Conservation (phyloP, 495 filamentous ascomycete species). For the Patellaria atrata region DNA sequence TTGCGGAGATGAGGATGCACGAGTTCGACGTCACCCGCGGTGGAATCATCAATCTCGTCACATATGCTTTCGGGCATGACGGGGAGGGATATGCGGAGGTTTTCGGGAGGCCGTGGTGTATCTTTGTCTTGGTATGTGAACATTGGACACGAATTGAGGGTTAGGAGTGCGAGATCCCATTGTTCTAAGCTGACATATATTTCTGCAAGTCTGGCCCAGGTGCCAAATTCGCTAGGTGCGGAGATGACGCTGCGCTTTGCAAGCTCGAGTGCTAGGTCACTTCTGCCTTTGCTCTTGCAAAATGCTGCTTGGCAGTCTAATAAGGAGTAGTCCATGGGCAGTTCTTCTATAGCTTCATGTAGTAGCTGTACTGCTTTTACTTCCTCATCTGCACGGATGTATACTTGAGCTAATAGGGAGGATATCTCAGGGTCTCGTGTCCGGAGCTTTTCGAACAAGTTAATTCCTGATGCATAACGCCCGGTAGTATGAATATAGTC, state of each 20-base stretch:
- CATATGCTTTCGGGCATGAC: conserved; percentile 78
- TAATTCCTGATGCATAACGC: conserved; percentile 88
- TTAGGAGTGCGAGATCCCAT: conserved; percentile 85
- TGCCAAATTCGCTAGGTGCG: conserved; percentile 91
- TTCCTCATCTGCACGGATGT: conserved; percentile 89
- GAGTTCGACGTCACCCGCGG: conserved; percentile 54
- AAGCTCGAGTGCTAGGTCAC: conserved; percentile 76
- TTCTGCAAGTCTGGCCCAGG: conserved; percentile 87
- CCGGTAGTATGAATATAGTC: conserved; percentile 95
- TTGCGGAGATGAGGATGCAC: conserved; percentile 79
- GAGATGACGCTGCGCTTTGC: conserved; percentile 88
- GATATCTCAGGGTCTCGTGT: conserved; percentile 84
- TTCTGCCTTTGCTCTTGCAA: conserved; percentile 72
- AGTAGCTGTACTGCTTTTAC: conserved; percentile 83
- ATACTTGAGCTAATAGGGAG: conserved; percentile 75
- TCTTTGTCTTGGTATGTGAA: conserved; percentile 99
- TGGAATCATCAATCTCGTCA: conserved; percentile 89
- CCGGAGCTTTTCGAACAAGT: conserved; percentile 92
- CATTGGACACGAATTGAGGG: conserved; percentile 98
- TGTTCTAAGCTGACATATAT: conserved; percentile 84
- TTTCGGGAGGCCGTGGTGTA: conserved; percentile 82
- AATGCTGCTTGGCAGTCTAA: conserved; percentile 92
- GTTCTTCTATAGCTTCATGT: conserved; percentile 72
- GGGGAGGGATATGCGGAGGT: conserved; percentile 70
- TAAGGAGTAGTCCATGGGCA: conserved; percentile 92